Evolutionary conservation across 345 rosid species (phyloP), one percentile per base, ranked within the genome.

Genomic region (Eucalyptus cloeziana): DNA sequence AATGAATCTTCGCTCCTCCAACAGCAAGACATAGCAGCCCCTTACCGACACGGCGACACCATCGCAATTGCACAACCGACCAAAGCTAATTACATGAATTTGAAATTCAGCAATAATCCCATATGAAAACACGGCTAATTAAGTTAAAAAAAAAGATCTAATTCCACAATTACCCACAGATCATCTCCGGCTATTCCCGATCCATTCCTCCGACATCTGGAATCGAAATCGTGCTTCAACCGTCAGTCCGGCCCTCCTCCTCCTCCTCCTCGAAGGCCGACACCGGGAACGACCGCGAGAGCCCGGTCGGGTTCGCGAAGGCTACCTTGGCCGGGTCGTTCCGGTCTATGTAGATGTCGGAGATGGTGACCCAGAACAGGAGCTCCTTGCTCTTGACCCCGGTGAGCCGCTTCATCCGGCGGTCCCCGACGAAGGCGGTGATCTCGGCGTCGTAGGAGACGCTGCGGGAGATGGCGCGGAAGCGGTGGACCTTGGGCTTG

Each of bases 261-360:
- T 52, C 49, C 27, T 47, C 90, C 43, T 90, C 85, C 86, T 87
- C 91, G 90, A 90, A 94, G 10, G 95, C 94, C n/a, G 90, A 88
- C 58, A 89, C 80, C 17, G 95, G 94, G 58, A 87, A 90, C 25
- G 88, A 15, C 52, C 83, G 81, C 8, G 87, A 80, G 27, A 90
- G 37, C 58, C 93, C 94, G 40, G 69, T 58, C 21, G 90, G 44
- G 25, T 50, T 86, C 44, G 58, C 62, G 54, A 92, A 91, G 17
- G 64, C 86, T 83, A 90, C 87, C 91, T 90, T 91, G 30, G 80
- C 88, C 11, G 88, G 51, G 58, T 91, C 87, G 47, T 91, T 86
- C 64, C 89, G 91, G 22, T 76, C 62, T 5, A 89, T 52, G 79
- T 62, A 88, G 86, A 90, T 90, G 37, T 86, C 89, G 21, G 91